Evolutionary conservation across 2,329 filamentous ascomycete species (phyloP).

Genomic region (Monosporascus cannonballus): DNA sequence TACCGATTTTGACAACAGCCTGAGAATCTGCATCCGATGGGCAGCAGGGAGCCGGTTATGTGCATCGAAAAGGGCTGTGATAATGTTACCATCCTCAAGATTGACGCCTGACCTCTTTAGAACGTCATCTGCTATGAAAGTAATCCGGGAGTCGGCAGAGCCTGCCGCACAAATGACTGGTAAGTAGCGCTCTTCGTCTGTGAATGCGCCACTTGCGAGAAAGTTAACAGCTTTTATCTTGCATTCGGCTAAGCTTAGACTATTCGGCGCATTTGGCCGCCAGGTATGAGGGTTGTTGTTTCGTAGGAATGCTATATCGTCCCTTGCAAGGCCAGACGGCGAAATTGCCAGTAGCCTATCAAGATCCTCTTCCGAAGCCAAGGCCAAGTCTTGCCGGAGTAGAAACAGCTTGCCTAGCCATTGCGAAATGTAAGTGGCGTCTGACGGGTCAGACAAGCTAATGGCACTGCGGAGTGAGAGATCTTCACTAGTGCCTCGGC

Average conservation of each 20-base stretch:
- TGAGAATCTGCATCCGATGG: conserved; percentile 71
- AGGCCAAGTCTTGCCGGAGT: conserved; percentile 43
- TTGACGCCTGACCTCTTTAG: conserved; percentile 73
- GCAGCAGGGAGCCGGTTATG: conserved; percentile 69
- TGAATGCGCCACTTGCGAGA: conserved; percentile 80
- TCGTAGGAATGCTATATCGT: conserved; percentile 64
- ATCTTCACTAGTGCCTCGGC: conserved; percentile 75
- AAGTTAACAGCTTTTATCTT: conserved; percentile 66
- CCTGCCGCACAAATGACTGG: conserved; percentile 79
- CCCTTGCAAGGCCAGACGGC: conserved; percentile 53
- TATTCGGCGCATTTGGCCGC: conserved; percentile 52
- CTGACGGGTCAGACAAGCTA: conserved; percentile 58
- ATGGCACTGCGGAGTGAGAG: conserved; percentile 57
- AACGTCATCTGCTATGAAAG: conserved; percentile 81
- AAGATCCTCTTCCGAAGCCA: conserved; percentile 19
- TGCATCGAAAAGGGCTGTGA: conserved; percentile 62
- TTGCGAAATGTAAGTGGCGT: conserved; percentile 66
- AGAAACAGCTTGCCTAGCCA: conserved; percentile 76
- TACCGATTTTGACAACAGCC: conserved; percentile 69
- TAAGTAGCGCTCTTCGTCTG: conserved; percentile 74
- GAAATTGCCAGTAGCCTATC: conserved; percentile 23
- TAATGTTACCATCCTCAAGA: conserved; percentile 60
- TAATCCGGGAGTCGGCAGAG: conserved; percentile 73
- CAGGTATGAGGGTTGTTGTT: conserved; percentile 64
- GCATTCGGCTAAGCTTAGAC: conserved; percentile 61